Conservation (phyloP, 257 asterid genomes). For the Osmanthus fragrans region DNA sequence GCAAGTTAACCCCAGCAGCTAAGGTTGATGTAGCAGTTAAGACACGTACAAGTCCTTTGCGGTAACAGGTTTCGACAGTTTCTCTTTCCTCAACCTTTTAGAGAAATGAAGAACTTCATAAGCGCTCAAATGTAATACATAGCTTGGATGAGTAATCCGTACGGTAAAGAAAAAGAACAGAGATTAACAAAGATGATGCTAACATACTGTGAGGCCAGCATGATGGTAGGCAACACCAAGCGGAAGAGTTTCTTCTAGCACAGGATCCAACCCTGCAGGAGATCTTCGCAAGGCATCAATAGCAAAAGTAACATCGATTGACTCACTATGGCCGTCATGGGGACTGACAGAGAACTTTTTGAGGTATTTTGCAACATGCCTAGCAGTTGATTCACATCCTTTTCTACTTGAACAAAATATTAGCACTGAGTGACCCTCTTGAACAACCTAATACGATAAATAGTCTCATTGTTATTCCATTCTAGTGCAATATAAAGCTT, state of each 20-base stretch:
- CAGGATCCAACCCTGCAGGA: slow-evolving; percentile 93
- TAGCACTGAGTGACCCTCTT: slow-evolving; percentile 95
- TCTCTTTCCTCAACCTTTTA: slow-evolving; percentile 95
- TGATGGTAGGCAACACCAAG: slow-evolving; percentile 98
- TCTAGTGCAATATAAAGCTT: slow-evolving; percentile 22
- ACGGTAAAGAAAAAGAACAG: slow-evolving; percentile 22
- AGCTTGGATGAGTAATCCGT: neutral
- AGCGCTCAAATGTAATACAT: slow-evolving; percentile 23
- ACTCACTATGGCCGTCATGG: slow-evolving; percentile 43
- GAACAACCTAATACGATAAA: slow-evolving; percentile 71
- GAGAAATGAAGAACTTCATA: slow-evolving; percentile 26
- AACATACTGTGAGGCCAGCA: slow-evolving; percentile 91
- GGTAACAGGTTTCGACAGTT: slow-evolving; percentile 93
- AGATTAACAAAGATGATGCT: slow-evolving; percentile 23
- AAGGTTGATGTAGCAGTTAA: slow-evolving; percentile 99
- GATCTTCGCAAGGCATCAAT: slow-evolving; percentile 83
- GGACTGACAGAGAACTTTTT: slow-evolving; percentile 55
- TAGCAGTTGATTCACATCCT: slow-evolving; percentile 98
- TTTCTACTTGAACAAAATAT: slow-evolving; percentile 94
- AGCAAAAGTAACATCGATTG: slow-evolving; percentile 64
- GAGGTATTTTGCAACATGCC: slow-evolving; percentile 83
- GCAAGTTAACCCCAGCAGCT: slow-evolving; percentile 99
- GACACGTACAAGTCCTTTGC: slow-evolving; percentile 96
- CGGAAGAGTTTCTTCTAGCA: slow-evolving; percentile 92
- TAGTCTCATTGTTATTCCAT: slow-evolving; percentile 22